Base-by-base conservation (phyloP, 768 basidiomycete species). In the Rubroboletus satanas region DNA sequence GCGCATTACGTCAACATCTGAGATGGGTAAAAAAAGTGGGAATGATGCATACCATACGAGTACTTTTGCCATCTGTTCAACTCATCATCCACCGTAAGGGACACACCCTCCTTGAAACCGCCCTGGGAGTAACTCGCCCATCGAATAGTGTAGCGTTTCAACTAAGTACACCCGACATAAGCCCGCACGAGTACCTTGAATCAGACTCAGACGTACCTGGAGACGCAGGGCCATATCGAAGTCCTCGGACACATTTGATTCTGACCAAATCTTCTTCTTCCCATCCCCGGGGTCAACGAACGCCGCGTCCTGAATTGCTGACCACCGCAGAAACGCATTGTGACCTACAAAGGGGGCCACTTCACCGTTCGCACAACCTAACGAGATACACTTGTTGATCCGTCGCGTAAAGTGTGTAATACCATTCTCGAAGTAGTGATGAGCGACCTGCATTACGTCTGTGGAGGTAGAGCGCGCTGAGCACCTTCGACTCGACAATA, bases 51-150 rank as follows among this genome's bases (percentile, higher is more conserved):
- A 64, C 86, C 88, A 70, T 89, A 90, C 0, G 87, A 75, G 58
- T 90, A 91, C 65, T 95, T 96, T 58, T 94, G 90, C 93, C 93
- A 97, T 7, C 93, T 70, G 66, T 94, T 94, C n/a, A 97, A 72
- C 65, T 97, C 93, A 64, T 97, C 93, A 52, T 93, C 91, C 54
- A 85, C 87, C 0, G 93, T 94, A 2, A 97, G 74, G 1, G 88
- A 90, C n/a, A 97, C 93, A 59, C 93, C 93, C 66, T 97, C 93
- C 74, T 94, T 89, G 79, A 95, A 95, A 0, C 84, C 90, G 43
- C 91, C 88, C 15, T 88, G 78, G 3, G 85, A 88, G 67, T 95
- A 96, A 0, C 87, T 89, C n/a, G 92, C 87, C 92, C 89, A 75
- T 10, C 63, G 84, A 41, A 72, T 67, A 3, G 11, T 28, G 28